These are phyloP conservation scores for Talaromyces albobiverticillius DNA, from an alignment of 2,329 filamentous ascomycete species.

Conservation along the genomic window DNA sequence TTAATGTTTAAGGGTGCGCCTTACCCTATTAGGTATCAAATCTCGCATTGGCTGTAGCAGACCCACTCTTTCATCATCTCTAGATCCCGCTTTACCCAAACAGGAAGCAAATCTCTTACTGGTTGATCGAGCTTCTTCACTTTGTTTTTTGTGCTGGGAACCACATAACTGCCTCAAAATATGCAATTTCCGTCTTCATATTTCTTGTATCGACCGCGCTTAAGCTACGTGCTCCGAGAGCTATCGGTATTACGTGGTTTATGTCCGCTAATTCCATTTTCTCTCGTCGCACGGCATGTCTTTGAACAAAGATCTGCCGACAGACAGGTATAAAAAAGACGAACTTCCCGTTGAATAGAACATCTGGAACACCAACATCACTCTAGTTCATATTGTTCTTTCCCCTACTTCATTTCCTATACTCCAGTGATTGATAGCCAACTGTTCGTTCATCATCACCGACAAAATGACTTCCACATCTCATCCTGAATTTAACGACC, in stretches of 20 bases:
- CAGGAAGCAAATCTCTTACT: background rate
- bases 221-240: background rate
- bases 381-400: too few relatives aligned
- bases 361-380: too few relatives aligned
- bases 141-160: too few relatives aligned
- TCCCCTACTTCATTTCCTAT: too few relatives aligned
- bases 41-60: slow-evolving; percentile 8
- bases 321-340: slow-evolving; percentile 4
- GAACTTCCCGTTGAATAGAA: background rate
- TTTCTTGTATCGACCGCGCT: background rate
- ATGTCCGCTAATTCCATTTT: slow-evolving; percentile 8
- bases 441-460: too few relatives aligned
- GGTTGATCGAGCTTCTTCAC: background rate
- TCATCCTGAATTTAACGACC: slow-evolving; percentile 31
- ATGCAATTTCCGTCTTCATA: background rate
- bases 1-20: too few relatives aligned
- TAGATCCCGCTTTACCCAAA: background rate
- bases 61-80: background rate
- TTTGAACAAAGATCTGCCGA: too few relatives aligned
- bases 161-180: background rate
- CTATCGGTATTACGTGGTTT: background rate
- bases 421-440: too few relatives aligned
- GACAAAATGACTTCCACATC: slow-evolving; percentile 25
- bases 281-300: too few relatives aligned
- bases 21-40: slow-evolving; percentile 4